Base-by-base conservation (phyloP, 805 yeast species). In the Huiozyma naganishii region DNA sequence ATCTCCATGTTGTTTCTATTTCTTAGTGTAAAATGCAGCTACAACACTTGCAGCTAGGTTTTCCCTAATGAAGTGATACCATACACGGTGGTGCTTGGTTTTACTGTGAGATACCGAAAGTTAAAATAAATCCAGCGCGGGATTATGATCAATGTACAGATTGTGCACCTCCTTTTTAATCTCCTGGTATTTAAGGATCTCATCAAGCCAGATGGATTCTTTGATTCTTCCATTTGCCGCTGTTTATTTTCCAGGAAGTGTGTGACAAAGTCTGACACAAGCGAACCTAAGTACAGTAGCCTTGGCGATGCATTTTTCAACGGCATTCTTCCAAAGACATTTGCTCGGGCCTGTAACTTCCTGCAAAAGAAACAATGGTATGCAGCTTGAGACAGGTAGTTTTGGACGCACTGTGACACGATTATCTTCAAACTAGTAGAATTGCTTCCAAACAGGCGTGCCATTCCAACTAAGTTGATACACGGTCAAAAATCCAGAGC, bases 71-170 rank as follows among this genome's bases (percentile, higher is more conserved):
- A 17, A 34, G 12, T 34, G 27, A 17, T 11, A 34, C 9, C 40
- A 37, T 6, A 40, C 8, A 2, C 13, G 36, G 7, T 44, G 40
- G 33, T 48, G 51, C 34, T 46, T 48, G 10, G 47, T 48, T 7
- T 30, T 40, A 6, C 29, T 23, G 32, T 46, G 47, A 23, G 11
- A 29, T 4, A 40, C 39, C 1, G 47, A 45, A 28, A 42, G 40
- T 10, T 29, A 27, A 1, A 36, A 28, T 2, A 44, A 12, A 10
- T 40, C 17, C 1, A 44, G 30, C 4, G 45, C 39, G 7, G 52
- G 44, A 17, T 36, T 13, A 40, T 39, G 41, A 34, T 49, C 50
- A 2, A 42, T 12, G 27, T 13, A 34, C 4, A 49, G 10, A 6
- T 7, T 11, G 11, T 40, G 9, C 1, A 23, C 23, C 3, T 7